phyloP scores from a whole-genome alignment of 371 early-diverging fungal genomes.

The Dichotomocladium elegans region DNA sequence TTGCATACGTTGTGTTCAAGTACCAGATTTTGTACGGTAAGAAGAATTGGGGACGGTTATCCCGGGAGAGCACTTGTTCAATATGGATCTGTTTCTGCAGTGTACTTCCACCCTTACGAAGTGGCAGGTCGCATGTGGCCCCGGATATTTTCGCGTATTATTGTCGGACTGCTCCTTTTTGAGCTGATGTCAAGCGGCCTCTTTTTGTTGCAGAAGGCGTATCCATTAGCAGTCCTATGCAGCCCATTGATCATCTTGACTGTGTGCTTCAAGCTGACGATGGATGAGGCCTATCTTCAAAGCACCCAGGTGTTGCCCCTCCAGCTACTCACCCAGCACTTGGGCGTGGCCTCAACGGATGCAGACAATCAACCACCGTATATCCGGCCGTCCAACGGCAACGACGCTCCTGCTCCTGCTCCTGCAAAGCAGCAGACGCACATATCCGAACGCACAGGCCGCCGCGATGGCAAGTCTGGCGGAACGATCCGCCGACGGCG shows the following conservation, averaged over 20 bases:
- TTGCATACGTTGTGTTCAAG: constrained; percentile 75
- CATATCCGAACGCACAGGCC: not conserved
- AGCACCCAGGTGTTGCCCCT: constrained; percentile 52
- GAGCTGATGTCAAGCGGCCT: constrained; percentile 75
- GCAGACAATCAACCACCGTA: not conserved
- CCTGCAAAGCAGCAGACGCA: too few relatives aligned
- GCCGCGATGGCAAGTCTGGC: not conserved
- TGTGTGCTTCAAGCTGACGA: constrained; percentile 49
- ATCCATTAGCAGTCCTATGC: constrained; percentile 41
- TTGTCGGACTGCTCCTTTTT: constrained; percentile 72
- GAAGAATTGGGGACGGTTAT: not conserved
- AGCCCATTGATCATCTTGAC: constrained; percentile 51
- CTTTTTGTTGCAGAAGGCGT: constrained; percentile 59
- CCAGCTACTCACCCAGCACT: constrained; percentile 35
- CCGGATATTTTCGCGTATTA: constrained; percentile 65
- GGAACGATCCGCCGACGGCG: constrained; percentile 20
- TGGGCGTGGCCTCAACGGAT: constrained; percentile 30
- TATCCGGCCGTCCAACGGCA: not conserved
- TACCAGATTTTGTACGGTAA: constrained; percentile 66
- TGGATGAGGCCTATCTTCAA: constrained; percentile 51
- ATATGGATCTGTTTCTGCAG: constrained; percentile 7
- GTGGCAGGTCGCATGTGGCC: constrained; percentile 78
- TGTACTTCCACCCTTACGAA: constrained; percentile 80
- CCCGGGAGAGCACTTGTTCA: not conserved
- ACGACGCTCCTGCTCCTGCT: constrained; percentile 2